These are phyloP conservation scores for Marchantia polymorpha DNA, from an alignment of 225 moss, liverwort and hornwort species.

Conservation along the genomic window DNA sequence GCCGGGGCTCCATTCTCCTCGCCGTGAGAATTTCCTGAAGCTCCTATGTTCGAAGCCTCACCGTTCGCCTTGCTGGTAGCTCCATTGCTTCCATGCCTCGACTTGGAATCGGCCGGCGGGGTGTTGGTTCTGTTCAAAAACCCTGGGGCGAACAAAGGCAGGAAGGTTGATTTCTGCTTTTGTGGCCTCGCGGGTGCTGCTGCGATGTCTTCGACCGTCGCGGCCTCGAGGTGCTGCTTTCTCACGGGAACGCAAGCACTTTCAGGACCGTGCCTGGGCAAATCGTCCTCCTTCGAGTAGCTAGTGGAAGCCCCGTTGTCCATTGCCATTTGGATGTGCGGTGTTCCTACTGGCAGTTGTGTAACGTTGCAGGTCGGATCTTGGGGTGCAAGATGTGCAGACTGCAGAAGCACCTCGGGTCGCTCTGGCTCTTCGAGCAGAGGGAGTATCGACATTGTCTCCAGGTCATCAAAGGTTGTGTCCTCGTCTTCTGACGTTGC, in stretches of 20 bases:
- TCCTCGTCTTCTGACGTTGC: not conserved
- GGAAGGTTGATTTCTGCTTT: slow-evolving; percentile 13
- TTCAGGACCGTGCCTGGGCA: not conserved
- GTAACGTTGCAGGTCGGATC: not conserved
- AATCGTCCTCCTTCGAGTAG: not conserved
- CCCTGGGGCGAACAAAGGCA: slow-evolving; percentile 39
- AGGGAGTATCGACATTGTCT: not conserved
- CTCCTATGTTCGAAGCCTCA: not conserved
- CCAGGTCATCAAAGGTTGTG: not conserved
- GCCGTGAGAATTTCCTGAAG: not conserved
- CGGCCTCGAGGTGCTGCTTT: not conserved
- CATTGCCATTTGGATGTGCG: not conserved
- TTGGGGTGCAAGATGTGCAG: not conserved
- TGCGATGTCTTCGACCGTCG: not conserved
- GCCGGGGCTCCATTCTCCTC: slow-evolving; percentile 7
- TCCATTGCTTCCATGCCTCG: not conserved
- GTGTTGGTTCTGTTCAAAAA: slow-evolving; percentile 30
- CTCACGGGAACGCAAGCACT: not conserved
- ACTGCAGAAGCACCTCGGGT: not conserved
- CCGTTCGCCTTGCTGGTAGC: not conserved
- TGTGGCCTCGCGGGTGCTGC: not conserved
- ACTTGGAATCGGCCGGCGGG: not conserved
- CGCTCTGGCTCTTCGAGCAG: not conserved
- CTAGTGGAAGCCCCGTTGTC: not conserved
- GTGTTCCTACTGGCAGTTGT: not conserved